Evolutionary conservation across 192 early-diverging fungal genomes (phyloP).

Genomic region (Umbelopsis sp.): DNA sequence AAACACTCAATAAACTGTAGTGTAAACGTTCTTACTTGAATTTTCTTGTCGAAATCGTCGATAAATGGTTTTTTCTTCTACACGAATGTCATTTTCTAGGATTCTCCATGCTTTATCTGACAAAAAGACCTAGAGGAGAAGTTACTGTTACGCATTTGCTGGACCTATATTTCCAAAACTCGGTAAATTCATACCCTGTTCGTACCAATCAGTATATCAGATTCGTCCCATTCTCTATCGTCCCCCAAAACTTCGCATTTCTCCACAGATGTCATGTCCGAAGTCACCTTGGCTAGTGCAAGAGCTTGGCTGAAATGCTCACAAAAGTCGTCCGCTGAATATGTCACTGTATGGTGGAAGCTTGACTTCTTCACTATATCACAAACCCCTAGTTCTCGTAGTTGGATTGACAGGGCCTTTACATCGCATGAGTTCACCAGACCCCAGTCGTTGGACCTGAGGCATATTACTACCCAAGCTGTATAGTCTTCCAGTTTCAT

Average conservation of each 20-base stretch:
- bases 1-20: neutral
- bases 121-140: conserved; percentile 59
- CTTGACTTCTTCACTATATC: conserved; percentile 64
- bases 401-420: conserved; percentile 67
- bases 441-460: conserved; percentile 67
- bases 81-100: conserved; percentile 79
- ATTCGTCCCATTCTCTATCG: conserved; percentile 22
- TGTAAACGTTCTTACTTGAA: conserved; percentile 21
- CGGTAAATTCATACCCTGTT: neutral
- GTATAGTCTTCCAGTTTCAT: conserved; percentile 67
- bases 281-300: conserved; percentile 36
- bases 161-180: neutral
- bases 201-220: conserved; percentile 1
- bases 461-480: conserved; percentile 75
- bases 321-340: conserved; percentile 73
- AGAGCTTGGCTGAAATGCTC: conserved; percentile 68
- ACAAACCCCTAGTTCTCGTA: conserved; percentile 62
- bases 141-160: neutral
- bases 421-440: conserved; percentile 65
- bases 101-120: conserved; percentile 76
- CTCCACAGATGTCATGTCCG: conserved; percentile 25
- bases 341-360: conserved; percentile 73
- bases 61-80: conserved; percentile 62
- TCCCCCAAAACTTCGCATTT: conserved; percentile 36
- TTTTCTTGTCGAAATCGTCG: conserved; percentile 42